Evolutionary conservation across 176 grass and related monocot species (phyloP).

Genomic region (Avena sativa): DNA sequence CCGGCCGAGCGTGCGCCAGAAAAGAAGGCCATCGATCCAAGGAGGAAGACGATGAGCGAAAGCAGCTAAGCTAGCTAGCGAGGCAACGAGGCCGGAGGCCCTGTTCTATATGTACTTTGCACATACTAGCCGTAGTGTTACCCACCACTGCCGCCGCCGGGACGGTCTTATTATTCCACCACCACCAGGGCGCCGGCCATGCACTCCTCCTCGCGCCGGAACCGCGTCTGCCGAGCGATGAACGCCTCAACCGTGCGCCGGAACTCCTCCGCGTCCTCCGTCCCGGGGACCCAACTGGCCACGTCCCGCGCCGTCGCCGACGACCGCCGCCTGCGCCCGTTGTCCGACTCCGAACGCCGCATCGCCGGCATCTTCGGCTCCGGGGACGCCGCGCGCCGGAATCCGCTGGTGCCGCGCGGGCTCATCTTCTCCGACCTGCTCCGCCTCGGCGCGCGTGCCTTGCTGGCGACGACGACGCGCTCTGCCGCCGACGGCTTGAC

Average conservation of each 20-base stretch:
- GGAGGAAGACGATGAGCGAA: background rate
- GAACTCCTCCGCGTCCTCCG: conserved; percentile 80
- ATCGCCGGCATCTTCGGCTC: conserved; percentile 30
- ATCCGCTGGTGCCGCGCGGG: background rate
- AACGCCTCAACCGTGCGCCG: conserved; percentile 79
- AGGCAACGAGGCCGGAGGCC: background rate
- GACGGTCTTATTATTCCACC: conserved; percentile 30
- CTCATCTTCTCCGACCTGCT: conserved; percentile 17
- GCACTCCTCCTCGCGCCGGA: conserved; percentile 93
- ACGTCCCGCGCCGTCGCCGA: conserved; percentile 40
- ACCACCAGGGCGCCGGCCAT: conserved; percentile 40
- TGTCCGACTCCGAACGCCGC: conserved; percentile 64
- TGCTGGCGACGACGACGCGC: background rate
- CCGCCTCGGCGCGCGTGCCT: too few relatives aligned
- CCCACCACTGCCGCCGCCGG: background rate
- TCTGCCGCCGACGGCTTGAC: too few relatives aligned
- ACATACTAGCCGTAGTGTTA: background rate
- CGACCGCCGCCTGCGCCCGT: conserved; percentile 46
- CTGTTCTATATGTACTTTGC: conserved; percentile 41
- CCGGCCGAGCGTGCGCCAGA: too few relatives aligned
- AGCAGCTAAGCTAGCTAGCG: background rate
- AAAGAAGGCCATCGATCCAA: background rate
- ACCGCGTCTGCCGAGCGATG: conserved; percentile 78
- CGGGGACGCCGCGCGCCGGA: conserved; percentile 36
- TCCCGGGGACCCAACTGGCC: conserved; percentile 40